Base-by-base conservation (phyloP, 345 rosid species). In the Linum usitatissimum region DNA sequence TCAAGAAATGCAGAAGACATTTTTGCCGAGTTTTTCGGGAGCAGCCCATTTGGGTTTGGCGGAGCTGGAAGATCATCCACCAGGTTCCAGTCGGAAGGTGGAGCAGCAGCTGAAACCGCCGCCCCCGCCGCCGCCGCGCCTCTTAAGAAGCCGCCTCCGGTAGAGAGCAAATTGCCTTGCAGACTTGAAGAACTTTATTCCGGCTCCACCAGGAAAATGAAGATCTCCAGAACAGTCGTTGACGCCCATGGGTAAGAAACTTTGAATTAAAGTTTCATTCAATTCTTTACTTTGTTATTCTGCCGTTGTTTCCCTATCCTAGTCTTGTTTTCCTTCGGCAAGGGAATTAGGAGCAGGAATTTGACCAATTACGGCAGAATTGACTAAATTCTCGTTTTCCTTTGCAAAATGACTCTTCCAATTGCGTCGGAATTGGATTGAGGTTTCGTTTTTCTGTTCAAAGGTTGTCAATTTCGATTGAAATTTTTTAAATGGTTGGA, bases 1-100 rank as follows among this genome's bases (percentile, higher is more conserved):
- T 97, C 97, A 0, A 83, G 99, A 68, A 88, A 88, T 64, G 99
- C 99, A 0, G 92, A 93, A 64, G 99, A 93, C 66, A 93, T 93
- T 55, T 93, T 93, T 58, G 87, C 99, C 0, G 97, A 93, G 72
- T 87, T 93, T 70, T 90, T 93, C 69, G 96, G 96, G 14, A 92
- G 88, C 67, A 87, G 88, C 65, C 96, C 97, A 31, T 87, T 87
- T 49, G 84, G 80, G 42, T 87, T 87, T 45, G 51, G 51, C 45
- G 92, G 96, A 60, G 84, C 96, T 23, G 59, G 90, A 0, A 90
- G 86, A 30, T 94, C 18, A 75, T 12, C 51, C 4, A 10, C 51
- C 75, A 83, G 92, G 73, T 84, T 79, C 71, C 94, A 90, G 10
- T 80, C 94, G 0, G 97, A 90, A 6, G 96, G 96, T 45, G 51